Conservation (phyloP, 495 filamentous ascomycete species). For the Astrothelium macrocarpum region DNA sequence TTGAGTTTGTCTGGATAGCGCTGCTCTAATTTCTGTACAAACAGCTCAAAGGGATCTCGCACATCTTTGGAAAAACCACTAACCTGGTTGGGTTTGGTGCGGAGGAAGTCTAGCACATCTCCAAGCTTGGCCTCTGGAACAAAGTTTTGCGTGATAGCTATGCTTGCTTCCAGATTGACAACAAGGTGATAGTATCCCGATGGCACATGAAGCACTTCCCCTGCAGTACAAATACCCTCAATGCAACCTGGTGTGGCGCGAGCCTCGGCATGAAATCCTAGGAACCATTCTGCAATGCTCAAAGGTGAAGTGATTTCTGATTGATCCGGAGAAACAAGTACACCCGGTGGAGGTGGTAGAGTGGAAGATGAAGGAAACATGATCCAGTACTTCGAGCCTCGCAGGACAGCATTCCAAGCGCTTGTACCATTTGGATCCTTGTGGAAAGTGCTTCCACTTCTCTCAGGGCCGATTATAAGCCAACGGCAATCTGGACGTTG, state of each 20-base stretch:
- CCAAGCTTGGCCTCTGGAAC: conserved; percentile 67
- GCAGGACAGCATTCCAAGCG: conserved; percentile 92
- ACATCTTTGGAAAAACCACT: conserved; percentile 75
- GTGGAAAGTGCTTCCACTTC: conserved; percentile 93
- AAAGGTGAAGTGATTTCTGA: conserved; percentile 92
- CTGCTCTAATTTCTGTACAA: conserved; percentile 58
- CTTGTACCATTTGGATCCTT: conserved; percentile 72
- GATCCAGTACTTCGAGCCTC: conserved; percentile 96
- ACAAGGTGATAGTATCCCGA: conserved; percentile 96
- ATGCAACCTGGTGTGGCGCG: conserved; percentile 65
- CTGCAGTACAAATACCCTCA: conserved; percentile 78
- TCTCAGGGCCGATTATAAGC: conserved; percentile 83
- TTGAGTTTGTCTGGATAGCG: conserved; percentile 54
- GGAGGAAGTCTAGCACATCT: conserved; percentile 71
- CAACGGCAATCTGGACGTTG: conserved; percentile 82
- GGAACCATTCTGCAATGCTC: conserved; percentile 91
- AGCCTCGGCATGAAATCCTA: conserved; percentile 85
- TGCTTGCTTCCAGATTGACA: conserved; percentile 70
- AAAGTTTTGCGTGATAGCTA: conserved; percentile 95
- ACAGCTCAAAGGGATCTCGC: conserved; percentile 61
- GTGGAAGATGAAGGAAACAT: conserved; percentile 68
- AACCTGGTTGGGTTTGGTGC: conserved; percentile 71
- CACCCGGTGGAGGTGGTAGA: conserved; percentile 65
- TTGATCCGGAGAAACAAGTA: conserved; percentile 83
- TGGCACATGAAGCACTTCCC: conserved; percentile 90